phyloP scores from a whole-genome alignment of 192 early-diverging fungal species.

The Coemansia guatemalensis region DNA sequence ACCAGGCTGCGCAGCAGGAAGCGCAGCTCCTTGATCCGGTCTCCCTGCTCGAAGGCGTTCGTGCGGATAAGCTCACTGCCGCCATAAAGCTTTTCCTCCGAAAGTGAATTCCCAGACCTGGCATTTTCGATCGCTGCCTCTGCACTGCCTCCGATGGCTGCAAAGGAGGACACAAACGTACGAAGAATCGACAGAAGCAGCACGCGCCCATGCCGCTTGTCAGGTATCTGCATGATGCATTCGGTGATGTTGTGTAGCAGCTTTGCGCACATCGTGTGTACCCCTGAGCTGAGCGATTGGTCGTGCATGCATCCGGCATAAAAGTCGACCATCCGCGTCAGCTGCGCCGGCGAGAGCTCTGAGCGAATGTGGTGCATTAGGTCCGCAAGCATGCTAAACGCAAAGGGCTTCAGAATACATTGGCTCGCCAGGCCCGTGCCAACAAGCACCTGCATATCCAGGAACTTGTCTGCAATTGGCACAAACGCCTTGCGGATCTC shows the following conservation, averaged over 20 bases:
- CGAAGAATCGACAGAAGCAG: conserved; percentile 81
- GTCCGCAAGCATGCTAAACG: conserved; percentile 94
- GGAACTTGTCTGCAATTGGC: conserved; percentile 84
- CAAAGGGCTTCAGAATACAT: conserved; percentile 88
- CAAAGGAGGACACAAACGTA: conserved; percentile 67
- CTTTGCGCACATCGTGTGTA: conserved; percentile 97
- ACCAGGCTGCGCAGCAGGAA: conserved; percentile 89
- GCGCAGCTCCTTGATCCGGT: conserved; percentile 65
- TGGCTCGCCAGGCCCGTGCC: conserved; percentile 91
- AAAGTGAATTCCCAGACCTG: conserved; percentile 16
- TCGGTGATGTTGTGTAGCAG: conserved; percentile 90
- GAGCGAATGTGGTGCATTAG: conserved; percentile 92
- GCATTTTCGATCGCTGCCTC: conserved; percentile 30
- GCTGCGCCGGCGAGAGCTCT: conserved; percentile 77
- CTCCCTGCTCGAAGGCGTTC: conserved; percentile 49
- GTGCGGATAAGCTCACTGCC: conserved; percentile 46
- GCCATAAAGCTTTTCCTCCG: conserved; percentile 46
- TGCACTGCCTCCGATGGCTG: conserved; percentile 42
- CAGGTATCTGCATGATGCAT: conserved; percentile 70
- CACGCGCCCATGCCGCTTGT: conserved; percentile 63
- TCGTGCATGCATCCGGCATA: conserved; percentile 95
- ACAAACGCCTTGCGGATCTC: conserved; percentile 89
- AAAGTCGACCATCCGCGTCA: conserved; percentile 82
- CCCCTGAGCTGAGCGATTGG: conserved; percentile 80
- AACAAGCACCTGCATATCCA: conserved; percentile 92